phyloP scores from a whole-genome alignment of 257 asterid species.

The Solanum lycopersicoides region DNA sequence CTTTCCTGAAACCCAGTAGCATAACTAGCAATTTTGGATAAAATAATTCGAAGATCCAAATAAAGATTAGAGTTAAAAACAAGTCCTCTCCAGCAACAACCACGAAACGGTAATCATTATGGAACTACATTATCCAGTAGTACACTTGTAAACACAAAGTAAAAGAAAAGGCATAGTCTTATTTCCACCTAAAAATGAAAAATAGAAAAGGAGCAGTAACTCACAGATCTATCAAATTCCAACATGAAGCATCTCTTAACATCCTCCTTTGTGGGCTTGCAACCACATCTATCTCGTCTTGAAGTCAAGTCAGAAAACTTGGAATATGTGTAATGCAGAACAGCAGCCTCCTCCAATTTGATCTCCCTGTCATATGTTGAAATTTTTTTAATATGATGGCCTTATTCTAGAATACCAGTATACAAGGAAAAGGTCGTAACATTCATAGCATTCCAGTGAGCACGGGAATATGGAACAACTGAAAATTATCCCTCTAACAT shows the following conservation, averaged over 20 bases:
- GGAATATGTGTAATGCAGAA: conserved; percentile 54
- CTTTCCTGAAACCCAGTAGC: neutral
- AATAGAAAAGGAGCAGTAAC: conserved; percentile 4
- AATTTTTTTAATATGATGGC: neutral
- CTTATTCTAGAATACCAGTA: neutral
- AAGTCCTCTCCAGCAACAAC: neutral
- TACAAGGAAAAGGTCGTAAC: neutral
- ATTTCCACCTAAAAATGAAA: neutral
- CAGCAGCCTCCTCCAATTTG: conserved; percentile 53
- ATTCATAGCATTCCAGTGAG: neutral
- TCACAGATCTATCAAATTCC: conserved; percentile 61
- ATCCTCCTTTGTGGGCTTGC: conserved; percentile 53
- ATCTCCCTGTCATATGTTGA: conserved; percentile 36
- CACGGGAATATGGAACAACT: neutral
- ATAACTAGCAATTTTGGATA: neutral
- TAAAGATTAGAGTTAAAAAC: neutral
- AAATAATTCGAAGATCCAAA: neutral
- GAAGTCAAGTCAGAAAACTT: conserved; percentile 63
- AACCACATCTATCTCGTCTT: conserved; percentile 58
- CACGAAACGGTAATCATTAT: neutral
- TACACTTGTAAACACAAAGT: neutral
- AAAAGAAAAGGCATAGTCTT: neutral
- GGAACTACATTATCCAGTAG: neutral
- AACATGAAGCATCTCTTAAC: conserved; percentile 60
- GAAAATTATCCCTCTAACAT: neutral